Base-by-base conservation (phyloP, 2,329 filamentous ascomycete genomes). In the Microcyclospora pomicola region DNA sequence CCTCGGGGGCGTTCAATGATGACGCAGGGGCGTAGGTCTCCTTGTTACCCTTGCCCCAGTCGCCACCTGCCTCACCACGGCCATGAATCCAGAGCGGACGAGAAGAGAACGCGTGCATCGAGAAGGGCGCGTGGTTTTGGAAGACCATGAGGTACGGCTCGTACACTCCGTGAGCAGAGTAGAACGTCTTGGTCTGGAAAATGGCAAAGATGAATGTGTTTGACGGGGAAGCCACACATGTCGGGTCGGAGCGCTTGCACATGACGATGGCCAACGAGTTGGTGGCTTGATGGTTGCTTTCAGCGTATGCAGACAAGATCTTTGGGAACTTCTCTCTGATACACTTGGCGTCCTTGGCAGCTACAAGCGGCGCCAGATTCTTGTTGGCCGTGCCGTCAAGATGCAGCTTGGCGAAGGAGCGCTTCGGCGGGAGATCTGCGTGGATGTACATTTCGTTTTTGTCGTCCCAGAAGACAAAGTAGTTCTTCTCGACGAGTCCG, bases 391-490 rank as follows among this genome's bases (percentile, higher is more conserved):
- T 61, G 4, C 71, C 72, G 43, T 71, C 65, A 1, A 42, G 30
- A 2, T 49, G 47, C 9, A 75, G 49, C 30, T 58, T 55, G 1
- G 71, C 63, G 46, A 74, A 76, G 0, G 58, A 58, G 0, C 73
- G 67, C 13, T 56, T 56, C 0, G 72, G 72, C 0, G 50, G 46
- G 2, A 74, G 49, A 44, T 75, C 71, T 50, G 74, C 66, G 49
- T 77, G 72, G 1, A 63, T 59, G 49, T 73, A 73, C 35, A 64
- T 54, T 14, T 61, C 50, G 5, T 62, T 64, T 0, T 58, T 41
- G 0, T 42, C 41, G 43, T 75, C 72, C 73, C 73, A 77, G 56
- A 77, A 77, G 2, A 72, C 42, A 45, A 77, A 77, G 62, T 65
- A 78, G 48, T 78, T 77, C 64, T 77, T 77, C 56, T 78, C 73